Evolutionary conservation across 257 asterid genomes (phyloP).

Genomic region (Petunia secreta): DNA sequence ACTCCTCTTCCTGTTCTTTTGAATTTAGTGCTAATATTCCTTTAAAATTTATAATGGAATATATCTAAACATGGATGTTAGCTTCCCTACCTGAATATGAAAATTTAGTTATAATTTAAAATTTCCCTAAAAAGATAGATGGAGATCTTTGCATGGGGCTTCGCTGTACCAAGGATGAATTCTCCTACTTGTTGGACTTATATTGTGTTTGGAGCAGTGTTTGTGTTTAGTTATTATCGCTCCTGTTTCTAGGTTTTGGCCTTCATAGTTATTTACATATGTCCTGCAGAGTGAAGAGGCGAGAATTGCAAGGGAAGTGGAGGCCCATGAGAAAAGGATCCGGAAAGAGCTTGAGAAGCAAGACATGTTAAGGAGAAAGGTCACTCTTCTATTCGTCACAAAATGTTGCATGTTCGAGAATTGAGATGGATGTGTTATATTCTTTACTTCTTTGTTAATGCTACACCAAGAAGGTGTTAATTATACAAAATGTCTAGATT

Average conservation of each 20-base stretch:
- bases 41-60: neutral
- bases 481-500: neutral
- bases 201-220: neutral
- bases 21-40: neutral
- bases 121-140: neutral
- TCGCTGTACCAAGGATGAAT: neutral
- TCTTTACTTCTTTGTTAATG: neutral
- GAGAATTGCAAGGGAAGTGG: conserved; percentile 80
- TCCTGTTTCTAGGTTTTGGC: conserved; percentile 3
- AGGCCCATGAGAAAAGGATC: conserved; percentile 84
- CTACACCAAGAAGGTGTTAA: neutral
- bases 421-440: neutral
- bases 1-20: conserved; percentile 18
- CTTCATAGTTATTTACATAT: conserved; percentile 14
- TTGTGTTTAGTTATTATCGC: neutral
- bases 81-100: conserved; percentile 7
- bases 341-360: conserved; percentile 90
- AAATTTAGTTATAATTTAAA: neutral
- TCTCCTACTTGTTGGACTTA: neutral
- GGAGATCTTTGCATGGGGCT: neutral
- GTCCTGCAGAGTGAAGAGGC: conserved; percentile 73
- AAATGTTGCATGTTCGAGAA: neutral
- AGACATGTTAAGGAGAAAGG: conserved; percentile 75
- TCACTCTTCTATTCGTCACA: conserved; percentile 33
- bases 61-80: neutral